phyloP scores from a whole-genome alignment of 495 filamentous ascomycete species.

The Wilcoxina mikolae region DNA sequence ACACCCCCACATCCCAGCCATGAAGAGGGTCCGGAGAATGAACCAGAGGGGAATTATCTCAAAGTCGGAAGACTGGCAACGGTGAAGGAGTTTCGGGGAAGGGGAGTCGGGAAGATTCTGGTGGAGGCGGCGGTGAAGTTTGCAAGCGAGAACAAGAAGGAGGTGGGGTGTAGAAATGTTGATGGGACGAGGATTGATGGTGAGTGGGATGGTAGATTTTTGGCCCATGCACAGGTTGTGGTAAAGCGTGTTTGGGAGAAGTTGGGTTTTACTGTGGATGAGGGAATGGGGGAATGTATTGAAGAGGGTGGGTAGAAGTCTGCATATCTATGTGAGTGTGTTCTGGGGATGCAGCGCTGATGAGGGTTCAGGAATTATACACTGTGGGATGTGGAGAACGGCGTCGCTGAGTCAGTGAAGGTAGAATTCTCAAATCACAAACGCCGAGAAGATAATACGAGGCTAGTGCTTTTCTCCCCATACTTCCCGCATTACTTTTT shows the following conservation, averaged over 20 bases:
- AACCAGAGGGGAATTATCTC: constrained; percentile 37
- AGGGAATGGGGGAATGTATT: constrained; percentile 56
- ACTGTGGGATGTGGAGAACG: constrained; percentile 8
- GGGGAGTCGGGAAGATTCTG: constrained; percentile 47
- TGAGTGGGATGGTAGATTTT: constrained; percentile 24
- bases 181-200: constrained; percentile 10
- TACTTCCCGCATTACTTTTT: too few relatives aligned
- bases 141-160: constrained; percentile 45
- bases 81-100: constrained; percentile 43
- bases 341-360: constrained; percentile 3
- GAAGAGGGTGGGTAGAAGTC: constrained; percentile 55
- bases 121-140: constrained; percentile 48
- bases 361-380: neutral
- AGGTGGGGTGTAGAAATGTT: constrained; percentile 20
- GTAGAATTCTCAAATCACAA: too few relatives aligned
- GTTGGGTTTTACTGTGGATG: constrained; percentile 54
- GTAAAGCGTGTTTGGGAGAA: constrained; percentile 20
- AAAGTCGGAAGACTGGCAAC: constrained; percentile 68
- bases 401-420: too few relatives aligned
- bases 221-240: constrained; percentile 23
- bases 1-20: constrained; percentile 32
- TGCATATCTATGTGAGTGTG: neutral
- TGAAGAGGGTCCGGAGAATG: neutral
- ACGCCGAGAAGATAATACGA: too few relatives aligned
- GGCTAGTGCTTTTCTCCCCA: too few relatives aligned